Evolutionary conservation across 1,284 basidiomycete species (phyloP).

Genomic region (Farysia itapuensis): DNA sequence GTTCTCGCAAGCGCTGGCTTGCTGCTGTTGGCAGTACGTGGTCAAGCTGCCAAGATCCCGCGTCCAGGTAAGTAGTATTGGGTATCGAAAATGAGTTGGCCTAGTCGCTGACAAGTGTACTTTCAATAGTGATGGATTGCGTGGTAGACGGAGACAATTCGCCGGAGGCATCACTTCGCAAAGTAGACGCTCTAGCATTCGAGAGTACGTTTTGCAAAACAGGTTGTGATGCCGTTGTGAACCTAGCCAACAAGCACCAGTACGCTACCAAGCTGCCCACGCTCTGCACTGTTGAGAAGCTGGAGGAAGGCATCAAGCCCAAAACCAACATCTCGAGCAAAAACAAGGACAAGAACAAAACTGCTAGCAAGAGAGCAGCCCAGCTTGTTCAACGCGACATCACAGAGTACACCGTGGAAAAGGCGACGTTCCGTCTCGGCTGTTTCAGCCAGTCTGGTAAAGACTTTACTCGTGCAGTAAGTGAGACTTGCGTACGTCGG

Average conservation of each 20-base stretch:
- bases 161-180: conserved; percentile 19
- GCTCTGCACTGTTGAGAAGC: conserved; percentile 16
- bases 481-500: too few species aligned
- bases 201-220: conserved; percentile 10
- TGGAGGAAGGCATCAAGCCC: conserved; percentile 5
- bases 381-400: conserved; percentile 11
- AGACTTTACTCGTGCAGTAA: too few species aligned
- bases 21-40: too few species aligned
- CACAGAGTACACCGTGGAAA: conserved; percentile 15
- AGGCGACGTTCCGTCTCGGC: conserved; percentile 12
- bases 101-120: too few species aligned
- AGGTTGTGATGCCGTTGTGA: conserved; percentile 21
- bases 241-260: conserved; percentile 2
- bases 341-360: not conserved
- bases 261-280: conserved; percentile 6
- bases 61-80: too few species aligned
- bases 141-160: conserved; percentile 7
- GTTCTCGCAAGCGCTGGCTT: too few species aligned
- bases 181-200: conserved; percentile 17
- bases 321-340: conserved; percentile 1
- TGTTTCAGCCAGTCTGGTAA: conserved; percentile 2
- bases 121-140: conserved; percentile 14
- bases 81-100: too few species aligned
- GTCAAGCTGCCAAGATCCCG: too few species aligned
- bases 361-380: not conserved